Base-by-base conservation (phyloP, 2,329 filamentous ascomycete genomes). In the Arachnomyces sp. region DNA sequence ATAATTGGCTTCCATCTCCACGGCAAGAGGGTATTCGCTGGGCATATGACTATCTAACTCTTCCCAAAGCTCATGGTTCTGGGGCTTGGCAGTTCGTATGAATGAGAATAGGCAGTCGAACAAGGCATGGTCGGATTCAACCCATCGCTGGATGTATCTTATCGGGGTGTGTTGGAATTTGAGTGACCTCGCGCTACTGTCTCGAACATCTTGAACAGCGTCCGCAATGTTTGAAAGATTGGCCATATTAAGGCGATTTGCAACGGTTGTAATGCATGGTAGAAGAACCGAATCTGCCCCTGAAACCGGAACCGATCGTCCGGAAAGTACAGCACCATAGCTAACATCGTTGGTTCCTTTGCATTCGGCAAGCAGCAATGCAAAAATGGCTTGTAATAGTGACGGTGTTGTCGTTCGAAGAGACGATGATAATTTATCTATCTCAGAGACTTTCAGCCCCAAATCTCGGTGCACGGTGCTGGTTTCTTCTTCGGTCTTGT, bases 181-280 rank as follows among this genome's bases (percentile, higher is more conserved):
- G 4, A 63, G 48, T 1, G 57, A 57, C 15, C 48, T 45, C n/a
- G 50, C 49, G 8, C 46, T 50, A 17, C 45, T 45, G 28, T 51
- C 49, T 25, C 56, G 56, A 14, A 57, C 45, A 3, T 38, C 25
- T 8, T 37, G 38, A 14, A 60, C 42, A 1, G 55, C 45, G 2
- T 59, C 53, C 7, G 40, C 42, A 13, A 57, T 44, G 0, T 50
- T 55, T 2, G 29, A n/a, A 9, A 54, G 31, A 4, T 44, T 40
- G 2, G 36, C 38, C 8, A 54, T 48, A 34, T 53, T 48, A 7
- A 64, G 50, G n/a, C 60, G 56, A 17, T 52, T 54, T 2, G 62
- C 61, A 14, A 65, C 53, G 4, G 61, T 65, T 2, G 56, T 60
- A 30, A 65, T 60, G 35, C 60, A 62, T 8, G 62, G 61, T 12